These are phyloP conservation scores for Lactifluus hygrophoroides DNA, from an alignment of 768 basidiomycete genomes.

Conservation along the genomic window DNA sequence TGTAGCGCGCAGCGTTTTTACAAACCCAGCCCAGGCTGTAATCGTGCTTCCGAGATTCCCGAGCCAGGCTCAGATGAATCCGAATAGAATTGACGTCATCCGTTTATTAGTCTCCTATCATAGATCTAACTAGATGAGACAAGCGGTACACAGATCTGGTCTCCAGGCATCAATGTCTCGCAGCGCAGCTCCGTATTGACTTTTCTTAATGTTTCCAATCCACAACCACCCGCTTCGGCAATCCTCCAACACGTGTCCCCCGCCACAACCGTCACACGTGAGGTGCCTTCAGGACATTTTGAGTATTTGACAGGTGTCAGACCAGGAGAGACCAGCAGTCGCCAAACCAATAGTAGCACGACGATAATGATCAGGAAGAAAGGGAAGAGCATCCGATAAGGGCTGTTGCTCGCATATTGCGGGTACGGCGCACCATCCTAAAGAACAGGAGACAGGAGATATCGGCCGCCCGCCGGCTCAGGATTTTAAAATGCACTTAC, in stretches of 20 bases:
- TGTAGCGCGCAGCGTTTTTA: background rate
- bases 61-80: background rate
- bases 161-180: conserved; percentile 17
- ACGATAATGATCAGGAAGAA: conserved; percentile 21
- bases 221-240: conserved; percentile 16
- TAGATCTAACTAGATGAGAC: no score
- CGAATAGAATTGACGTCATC: conserved; percentile 6
- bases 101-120: no score
- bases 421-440: conserved; percentile 5
- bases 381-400: conserved; percentile 21
- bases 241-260: conserved; percentile 22
- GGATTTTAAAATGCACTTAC: conserved; percentile 3
- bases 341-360: conserved; percentile 18
- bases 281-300: conserved; percentile 16
- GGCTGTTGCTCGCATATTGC: conserved; percentile 3
- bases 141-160: conserved; percentile 17
- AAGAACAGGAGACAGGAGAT: no score
- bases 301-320: conserved; percentile 3
- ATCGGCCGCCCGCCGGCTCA: background rate
- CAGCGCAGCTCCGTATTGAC: conserved; percentile 12
- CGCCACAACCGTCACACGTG: conserved; percentile 16
- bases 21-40: background rate
- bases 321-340: conserved; percentile 16
- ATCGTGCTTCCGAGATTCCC: background rate
- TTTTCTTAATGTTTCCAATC: conserved; percentile 12